Evolutionary conservation across 352 stramenopile species (phyloP), one percentile per base, ranked within the genome.

Genomic region (Pythium plurisporium): DNA sequence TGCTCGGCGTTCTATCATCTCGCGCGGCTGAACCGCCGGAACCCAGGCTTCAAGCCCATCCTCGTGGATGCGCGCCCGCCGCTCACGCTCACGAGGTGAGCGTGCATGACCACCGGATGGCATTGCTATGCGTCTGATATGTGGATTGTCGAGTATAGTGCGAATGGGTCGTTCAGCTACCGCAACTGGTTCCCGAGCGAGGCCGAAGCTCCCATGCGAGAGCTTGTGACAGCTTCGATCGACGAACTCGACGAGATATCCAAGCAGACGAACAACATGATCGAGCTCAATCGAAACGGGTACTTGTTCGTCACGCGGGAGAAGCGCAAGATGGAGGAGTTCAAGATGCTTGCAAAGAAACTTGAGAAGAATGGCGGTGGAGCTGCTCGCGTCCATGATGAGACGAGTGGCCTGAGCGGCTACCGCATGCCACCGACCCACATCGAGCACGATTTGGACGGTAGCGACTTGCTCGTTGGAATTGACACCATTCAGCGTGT

Each of bases 121-220:
- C n/a, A 46, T 23, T 46, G 40, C 34, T 2, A 3, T n/a, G 9
- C 5, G 20, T 33, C 17, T 34, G 33, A 31, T 31, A 9, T 9
- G 30, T 43, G 6, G 10, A n/a, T 17, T 54, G 29, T 38, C 15
- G n/a, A 22, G 4, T 19, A 23, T 30, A 79, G 81, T 62, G 79
- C 78, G 9, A 88, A 88, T 65, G 81, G 81, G 2, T 88, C 81
- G 48, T 91, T 89, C 46, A 88, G 78, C 65, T 91, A 91, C 55
- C 79, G 82, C 67, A 88, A 91, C 62, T 91, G 82, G 82, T 91
- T 89, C 64, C 79, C 82, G 15, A 86, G 79, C 36, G 70, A 86
- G 1, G 76, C 73, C 1, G 79, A 89, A 59, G 70, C 76, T 30
- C 69, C 76, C 14, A 88, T 88, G 70, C 66, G 76, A 41, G 73